Conservation (phyloP, 2,329 filamentous ascomycete genomes). For the Coniochaeta sp. region DNA sequence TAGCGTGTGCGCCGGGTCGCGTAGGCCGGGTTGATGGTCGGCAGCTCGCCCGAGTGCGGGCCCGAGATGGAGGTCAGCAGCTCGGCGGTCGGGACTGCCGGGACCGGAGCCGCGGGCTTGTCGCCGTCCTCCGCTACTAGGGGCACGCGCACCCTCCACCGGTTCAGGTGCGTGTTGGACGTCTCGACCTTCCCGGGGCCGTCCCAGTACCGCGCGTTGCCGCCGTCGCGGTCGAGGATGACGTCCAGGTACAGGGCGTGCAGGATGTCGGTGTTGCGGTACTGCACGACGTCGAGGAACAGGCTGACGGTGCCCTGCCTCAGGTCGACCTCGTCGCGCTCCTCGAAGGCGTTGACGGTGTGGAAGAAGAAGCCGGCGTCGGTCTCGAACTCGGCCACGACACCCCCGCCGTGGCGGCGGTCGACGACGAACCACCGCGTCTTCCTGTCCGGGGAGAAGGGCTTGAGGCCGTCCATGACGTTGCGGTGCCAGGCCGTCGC, state of each 20-base stretch:
- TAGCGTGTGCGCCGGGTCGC: slow-evolving; percentile 48
- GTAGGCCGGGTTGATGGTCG: slow-evolving; percentile 55
- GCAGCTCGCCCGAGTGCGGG: slow-evolving; percentile 55
- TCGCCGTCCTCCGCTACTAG: background rate
- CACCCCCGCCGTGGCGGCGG: slow-evolving; percentile 49
- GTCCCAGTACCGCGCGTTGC: slow-evolving; percentile 33
- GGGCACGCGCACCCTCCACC: slow-evolving; percentile 35
- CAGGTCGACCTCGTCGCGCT: slow-evolving; percentile 28
- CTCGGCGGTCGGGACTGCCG: slow-evolving; percentile 10
- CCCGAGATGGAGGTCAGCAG: slow-evolving; percentile 38
- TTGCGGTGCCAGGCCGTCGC: slow-evolving; percentile 59
- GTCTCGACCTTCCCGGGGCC: slow-evolving; percentile 29
- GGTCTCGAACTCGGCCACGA: slow-evolving; percentile 63
- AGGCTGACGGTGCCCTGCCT: slow-evolving; percentile 36
- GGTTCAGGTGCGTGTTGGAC: slow-evolving; percentile 28
- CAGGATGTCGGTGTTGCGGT: slow-evolving; percentile 58
- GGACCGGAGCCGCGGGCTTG: too few species aligned
- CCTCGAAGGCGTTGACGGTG: slow-evolving; percentile 69
- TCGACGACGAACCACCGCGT: slow-evolving; percentile 72
- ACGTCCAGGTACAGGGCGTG: slow-evolving; percentile 64
- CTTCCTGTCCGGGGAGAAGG: slow-evolving; percentile 48
- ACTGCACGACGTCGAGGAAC: slow-evolving; percentile 58
- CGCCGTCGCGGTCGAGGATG: slow-evolving; percentile 45
- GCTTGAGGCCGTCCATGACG: slow-evolving; percentile 58
- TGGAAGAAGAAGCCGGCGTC: slow-evolving; percentile 74